phyloP scores from a whole-genome alignment of 2,329 filamentous ascomycete species.

The Karstenula rhodostoma region DNA sequence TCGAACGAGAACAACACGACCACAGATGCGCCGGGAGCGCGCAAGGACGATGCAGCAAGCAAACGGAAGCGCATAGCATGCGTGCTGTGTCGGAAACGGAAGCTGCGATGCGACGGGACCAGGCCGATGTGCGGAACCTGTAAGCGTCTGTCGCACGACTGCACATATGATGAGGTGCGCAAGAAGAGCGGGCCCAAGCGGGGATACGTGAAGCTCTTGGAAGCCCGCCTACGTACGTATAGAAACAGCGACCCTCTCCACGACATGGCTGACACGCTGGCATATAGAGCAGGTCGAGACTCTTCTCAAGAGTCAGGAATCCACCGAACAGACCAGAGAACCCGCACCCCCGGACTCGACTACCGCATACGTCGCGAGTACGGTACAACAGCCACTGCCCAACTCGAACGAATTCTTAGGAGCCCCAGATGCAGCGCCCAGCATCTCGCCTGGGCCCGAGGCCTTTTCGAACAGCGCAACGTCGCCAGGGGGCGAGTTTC shows the following conservation, averaged over 20 bases:
- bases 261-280: conserved; percentile 19
- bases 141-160: conserved; percentile 83
- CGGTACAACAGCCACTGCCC: conserved; percentile 35
- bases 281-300: conserved; percentile 88
- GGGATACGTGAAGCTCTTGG: conserved; percentile 92
- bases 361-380: conserved; percentile 44
- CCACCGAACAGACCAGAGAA: conserved; percentile 45
- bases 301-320: conserved; percentile 81
- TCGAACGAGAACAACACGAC: conserved; percentile 38
- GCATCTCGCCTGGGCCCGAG: conserved; percentile 29
- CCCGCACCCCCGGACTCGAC: conserved; percentile 32
- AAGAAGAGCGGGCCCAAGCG: conserved; percentile 95
- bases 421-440: conserved; percentile 21
- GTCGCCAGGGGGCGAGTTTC: conserved; percentile 57
- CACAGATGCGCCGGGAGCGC: conserved; percentile 53
- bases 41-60: conserved; percentile 52
- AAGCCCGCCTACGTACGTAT: conserved; percentile 85
- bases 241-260: conserved; percentile 5
- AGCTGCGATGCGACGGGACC: conserved; percentile 86
- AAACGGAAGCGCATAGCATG: conserved; percentile 88
- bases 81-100: conserved; percentile 90
- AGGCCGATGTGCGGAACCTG: conserved; percentile 90
- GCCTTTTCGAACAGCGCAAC: conserved; percentile 27
- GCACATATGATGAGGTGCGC: conserved; percentile 89
- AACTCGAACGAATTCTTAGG: conserved; percentile 31